Conservation (phyloP, 768 basidiomycete genomes). For the Multifurca ochricompacta region DNA sequence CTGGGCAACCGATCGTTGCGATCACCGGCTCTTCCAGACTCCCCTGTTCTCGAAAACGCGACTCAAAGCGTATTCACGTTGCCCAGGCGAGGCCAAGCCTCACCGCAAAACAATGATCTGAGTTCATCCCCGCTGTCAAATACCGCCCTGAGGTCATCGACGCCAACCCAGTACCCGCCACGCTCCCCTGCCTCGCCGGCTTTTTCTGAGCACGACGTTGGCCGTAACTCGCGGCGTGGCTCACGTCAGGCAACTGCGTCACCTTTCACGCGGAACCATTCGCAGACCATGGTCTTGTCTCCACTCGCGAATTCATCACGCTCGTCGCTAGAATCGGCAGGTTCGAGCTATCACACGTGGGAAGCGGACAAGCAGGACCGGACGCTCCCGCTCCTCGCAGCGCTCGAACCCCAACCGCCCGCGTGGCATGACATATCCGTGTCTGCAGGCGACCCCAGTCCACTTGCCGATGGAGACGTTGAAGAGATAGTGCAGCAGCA, state of each 20-base stretch:
- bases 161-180: conserved; percentile 52
- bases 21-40: conserved; percentile 53
- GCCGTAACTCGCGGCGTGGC: conserved; percentile 3
- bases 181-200: conserved; percentile 50
- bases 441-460: conserved; percentile 37
- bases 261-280: conserved; percentile 44
- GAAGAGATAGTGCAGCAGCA: conserved; percentile 60
- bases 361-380: conserved; percentile 52
- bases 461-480: conserved; percentile 45
- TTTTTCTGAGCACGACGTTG: conserved; percentile 34
- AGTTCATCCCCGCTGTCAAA: conserved; percentile 39
- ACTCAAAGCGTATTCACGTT: background rate
- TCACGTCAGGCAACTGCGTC: conserved; percentile 30
- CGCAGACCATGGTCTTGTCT: conserved; percentile 57
- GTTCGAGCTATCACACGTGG: conserved; percentile 83
- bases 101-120: conserved; percentile 43
- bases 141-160: conserved; percentile 47
- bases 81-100: conserved; percentile 13
- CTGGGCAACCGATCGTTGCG: conserved; percentile 36
- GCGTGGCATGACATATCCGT: conserved; percentile 57
- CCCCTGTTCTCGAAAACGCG: conserved; percentile 40
- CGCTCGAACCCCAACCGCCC: conserved; percentile 40
- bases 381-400: conserved; percentile 45
- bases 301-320: conserved; percentile 68
- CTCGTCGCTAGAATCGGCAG: conserved; percentile 70